Evolutionary conservation across 108 stramenopile genomes (phyloP), one percentile per base, ranked within the genome.

Genomic region (Mediolabrus comicus): DNA sequence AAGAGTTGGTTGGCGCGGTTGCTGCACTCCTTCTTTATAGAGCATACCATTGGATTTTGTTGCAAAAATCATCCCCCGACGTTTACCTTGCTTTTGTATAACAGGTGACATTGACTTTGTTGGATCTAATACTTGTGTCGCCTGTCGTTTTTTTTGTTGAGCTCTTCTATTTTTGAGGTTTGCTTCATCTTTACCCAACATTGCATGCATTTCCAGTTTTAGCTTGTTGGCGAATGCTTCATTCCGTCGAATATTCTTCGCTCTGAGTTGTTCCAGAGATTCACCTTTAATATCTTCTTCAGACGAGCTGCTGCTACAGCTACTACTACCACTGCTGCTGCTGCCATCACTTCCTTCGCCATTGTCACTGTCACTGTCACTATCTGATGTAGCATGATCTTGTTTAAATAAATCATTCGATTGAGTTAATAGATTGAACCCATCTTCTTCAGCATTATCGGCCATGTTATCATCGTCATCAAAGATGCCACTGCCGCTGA

Each of bases 51-150:
- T 25, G 39, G n/a, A 34, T 4, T 41, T 29, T 16, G 56, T 65
- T 4, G 43, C 35, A 65, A 73, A 73, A 53, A 51, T 17, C 72
- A 73, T 73, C 14, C 64, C 64, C 22, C 64, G 63, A 24, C 41
- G 60, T 34, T 61, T 61, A n/a, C 49, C 49, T 31, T 29, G 46
- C 17, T 31, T 38, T 17, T 46, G 41, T 46, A 19, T 51, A 30
- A 10, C 9, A 7, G 28, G 49, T 19, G 34, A 19, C 31, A 4
- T 13, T 33, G 46, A 64, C n/a, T 28, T 43, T 3, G 24, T 14
- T 63, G 39, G 2, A 6, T 63, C 43, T 12, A 19, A 2, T 33
- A 51, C 19, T 46, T 17, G 13, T 29, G 14, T 64, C 0, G 28
- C 46, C 62, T 64, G 46, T 32, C 49, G 29, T 31, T 31, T 16